Evolutionary conservation across 257 asterid genomes (phyloP), one percentile per base, ranked within the genome.

Genomic region (Sherardia arvensis): DNA sequence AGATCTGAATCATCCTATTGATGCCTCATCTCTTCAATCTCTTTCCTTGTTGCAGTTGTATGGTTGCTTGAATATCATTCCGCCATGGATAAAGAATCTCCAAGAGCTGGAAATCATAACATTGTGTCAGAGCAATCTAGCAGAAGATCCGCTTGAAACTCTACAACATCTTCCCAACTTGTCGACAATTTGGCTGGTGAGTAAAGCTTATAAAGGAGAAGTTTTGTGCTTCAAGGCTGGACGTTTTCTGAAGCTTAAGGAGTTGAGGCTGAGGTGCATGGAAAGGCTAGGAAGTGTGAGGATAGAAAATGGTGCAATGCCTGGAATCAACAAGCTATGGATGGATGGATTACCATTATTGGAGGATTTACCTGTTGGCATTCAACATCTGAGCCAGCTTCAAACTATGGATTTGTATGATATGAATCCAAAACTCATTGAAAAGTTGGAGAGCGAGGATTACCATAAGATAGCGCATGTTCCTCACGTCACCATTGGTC

Each of bases 281-380:
- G 12, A 11, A 38, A 17, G 17, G 17, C 45, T 38, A 17, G 12
- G 45, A 38, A 10, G 17, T 3, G 45, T 38, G 17, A 38, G 45
- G 45, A 38, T 38, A 1, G 17, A 38, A 15, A 36, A 36, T 12
- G 9, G 43, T 9, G 45, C 45, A 2, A 38, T 38, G 65, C 78
- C 81, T 18, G 27, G 20, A 2, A 22, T 63, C 59, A 51, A n/a
- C 8, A 0, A 27, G 11, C 43, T 63, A 27, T 0, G 0, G 12
- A 21, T 63, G 40, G 5, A 8, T 1, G 21, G 12, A 1, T 26
- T 63, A 14, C 55, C 81, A 70, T 32, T 47, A 0, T 20, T 63
- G 10, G 78, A 70, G 48, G 69, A 65, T 40, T 59, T 65, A 43
- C 67, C 43, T 18, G 2, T 8, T 32, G 59, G 68, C 0, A 64